These are phyloP conservation scores for Fusarium sp. DNA, from an alignment of 2,329 filamentous ascomycete genomes.

Conservation along the genomic window DNA sequence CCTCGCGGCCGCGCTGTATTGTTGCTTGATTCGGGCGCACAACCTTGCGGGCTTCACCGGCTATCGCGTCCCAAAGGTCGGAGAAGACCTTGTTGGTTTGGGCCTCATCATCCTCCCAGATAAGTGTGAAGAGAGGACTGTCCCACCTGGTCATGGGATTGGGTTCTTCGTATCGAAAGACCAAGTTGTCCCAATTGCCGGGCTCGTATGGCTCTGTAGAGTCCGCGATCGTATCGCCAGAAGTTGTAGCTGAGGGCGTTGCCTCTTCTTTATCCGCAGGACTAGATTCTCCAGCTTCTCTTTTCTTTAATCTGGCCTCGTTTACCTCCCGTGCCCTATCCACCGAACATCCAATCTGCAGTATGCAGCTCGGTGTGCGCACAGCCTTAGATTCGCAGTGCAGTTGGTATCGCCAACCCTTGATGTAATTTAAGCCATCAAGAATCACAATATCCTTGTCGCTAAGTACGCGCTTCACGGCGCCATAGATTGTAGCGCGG, in stretches of 20 bases:
- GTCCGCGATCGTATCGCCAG: neutral
- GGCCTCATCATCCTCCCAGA: constrained; percentile 77
- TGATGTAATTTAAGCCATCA: constrained; percentile 87
- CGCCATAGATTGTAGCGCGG: constrained; percentile 77
- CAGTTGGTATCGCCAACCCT: constrained; percentile 87
- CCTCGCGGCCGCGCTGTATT: constrained; percentile 69
- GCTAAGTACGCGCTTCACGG: constrained; percentile 79
- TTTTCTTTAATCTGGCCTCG: constrained; percentile 59
- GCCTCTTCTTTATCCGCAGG: neutral
- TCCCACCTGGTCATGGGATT: constrained; percentile 89
- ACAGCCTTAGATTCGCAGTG: constrained; percentile 86
- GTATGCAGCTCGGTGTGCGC: constrained; percentile 77
- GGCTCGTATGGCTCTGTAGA: constrained; percentile 59
- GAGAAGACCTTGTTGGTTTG: constrained; percentile 66
- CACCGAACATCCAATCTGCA: constrained; percentile 68
- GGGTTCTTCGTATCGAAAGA: constrained; percentile 86
- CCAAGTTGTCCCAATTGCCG: constrained; percentile 78
- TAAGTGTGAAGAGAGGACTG: constrained; percentile 80
- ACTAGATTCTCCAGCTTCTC: constrained; percentile 5
- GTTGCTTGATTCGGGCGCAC: constrained; percentile 81
- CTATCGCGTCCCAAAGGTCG: constrained; percentile 79
- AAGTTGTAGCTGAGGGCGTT: neutral
- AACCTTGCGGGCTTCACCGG: constrained; percentile 68
- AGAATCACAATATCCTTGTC: constrained; percentile 80
- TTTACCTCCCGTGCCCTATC: constrained; percentile 69